These are phyloP conservation scores for Dipteronia sinensis DNA, from an alignment of 345 rosid species.

Conservation along the genomic window DNA sequence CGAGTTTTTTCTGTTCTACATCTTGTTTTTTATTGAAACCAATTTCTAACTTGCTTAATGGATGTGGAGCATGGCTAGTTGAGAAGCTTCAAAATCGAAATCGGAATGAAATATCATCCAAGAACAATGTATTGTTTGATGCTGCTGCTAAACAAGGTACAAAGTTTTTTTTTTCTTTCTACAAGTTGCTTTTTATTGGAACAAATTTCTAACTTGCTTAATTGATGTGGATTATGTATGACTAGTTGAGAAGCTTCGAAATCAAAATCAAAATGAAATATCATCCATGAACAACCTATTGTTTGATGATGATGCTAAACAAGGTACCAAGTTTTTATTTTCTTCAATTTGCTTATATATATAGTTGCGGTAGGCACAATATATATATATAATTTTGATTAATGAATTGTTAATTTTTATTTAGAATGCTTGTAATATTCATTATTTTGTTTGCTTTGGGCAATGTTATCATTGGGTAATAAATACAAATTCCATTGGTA, in stretches of 20 bases:
- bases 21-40: background rate
- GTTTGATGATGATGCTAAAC: constrained; percentile 21
- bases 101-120: background rate
- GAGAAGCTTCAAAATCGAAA: background rate
- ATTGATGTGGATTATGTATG: background rate
- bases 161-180: background rate
- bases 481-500: background rate
- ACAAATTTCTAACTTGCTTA: background rate
- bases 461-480: background rate
- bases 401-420: background rate
- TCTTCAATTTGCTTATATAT: background rate
- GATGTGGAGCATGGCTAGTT: background rate
- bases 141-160: constrained; percentile 31
- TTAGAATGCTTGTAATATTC: constrained; percentile 1
- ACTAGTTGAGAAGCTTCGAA: background rate
- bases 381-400: background rate
- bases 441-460: background rate
- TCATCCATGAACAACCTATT: background rate
- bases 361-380: background rate
- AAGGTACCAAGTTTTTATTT: constrained; percentile 14
- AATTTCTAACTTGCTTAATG: background rate
- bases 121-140: background rate
- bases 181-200: background rate
- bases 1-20: background rate
- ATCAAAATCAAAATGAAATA: no score